Evolutionary conservation across 371 early-diverging fungal species (phyloP).

Genomic region (Rhizomucor pusillus): DNA sequence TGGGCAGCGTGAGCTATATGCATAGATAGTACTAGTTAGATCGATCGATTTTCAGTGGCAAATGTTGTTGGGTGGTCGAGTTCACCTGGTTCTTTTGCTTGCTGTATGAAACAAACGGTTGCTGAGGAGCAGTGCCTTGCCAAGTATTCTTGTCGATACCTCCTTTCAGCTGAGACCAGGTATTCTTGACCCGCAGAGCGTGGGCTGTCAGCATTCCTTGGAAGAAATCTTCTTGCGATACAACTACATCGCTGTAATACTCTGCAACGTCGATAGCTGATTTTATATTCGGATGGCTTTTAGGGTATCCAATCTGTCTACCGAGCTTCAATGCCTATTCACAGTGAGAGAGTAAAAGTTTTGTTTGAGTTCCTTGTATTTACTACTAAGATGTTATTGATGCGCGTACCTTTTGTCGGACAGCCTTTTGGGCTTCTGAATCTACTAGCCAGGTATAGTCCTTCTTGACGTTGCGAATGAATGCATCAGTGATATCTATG

Average conservation of each 20-base stretch:
- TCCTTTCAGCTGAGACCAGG: constrained; percentile 13
- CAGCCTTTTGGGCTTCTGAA: constrained; percentile 14
- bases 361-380: too few species aligned
- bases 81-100: constrained; percentile 21
- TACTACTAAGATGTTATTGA: background rate
- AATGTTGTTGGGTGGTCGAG: background rate
- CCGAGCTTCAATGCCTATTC: constrained; percentile 6
- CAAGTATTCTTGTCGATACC: constrained; percentile 43
- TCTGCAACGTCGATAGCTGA: constrained; percentile 41
- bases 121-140: constrained; percentile 48
- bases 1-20: constrained; percentile 50
- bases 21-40: background rate
- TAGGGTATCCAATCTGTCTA: constrained; percentile 48
- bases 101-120: constrained; percentile 35
- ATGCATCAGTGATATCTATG: constrained; percentile 20
- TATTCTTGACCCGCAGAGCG: constrained; percentile 23
- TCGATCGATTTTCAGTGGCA: background rate
- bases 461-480: constrained; percentile 18
- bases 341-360: background rate
- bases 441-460: constrained; percentile 37
- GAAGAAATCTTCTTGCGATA: constrained; percentile 42
- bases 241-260: constrained; percentile 35
- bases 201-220: constrained; percentile 36
- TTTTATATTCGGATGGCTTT: constrained; percentile 30
- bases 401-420: background rate